Conservation (phyloP, 768 basidiomycete genomes). For the Scleroderma citrinum region DNA sequence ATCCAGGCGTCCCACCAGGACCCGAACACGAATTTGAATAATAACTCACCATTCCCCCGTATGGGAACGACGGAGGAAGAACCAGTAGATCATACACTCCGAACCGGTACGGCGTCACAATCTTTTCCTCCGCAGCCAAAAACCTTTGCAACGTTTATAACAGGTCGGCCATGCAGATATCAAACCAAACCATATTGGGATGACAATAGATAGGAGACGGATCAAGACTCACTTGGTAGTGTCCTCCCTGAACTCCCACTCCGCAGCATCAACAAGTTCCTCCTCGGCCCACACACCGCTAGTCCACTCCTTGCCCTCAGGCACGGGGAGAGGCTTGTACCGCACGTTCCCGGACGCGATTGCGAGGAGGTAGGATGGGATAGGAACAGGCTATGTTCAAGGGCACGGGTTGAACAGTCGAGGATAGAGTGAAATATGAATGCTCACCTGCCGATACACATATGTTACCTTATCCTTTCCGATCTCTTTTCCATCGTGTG, state of each 20-base stretch:
- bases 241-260: constrained; percentile 87
- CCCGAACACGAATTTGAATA: no score
- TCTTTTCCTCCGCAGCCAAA: constrained; percentile 61
- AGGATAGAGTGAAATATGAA: not conserved
- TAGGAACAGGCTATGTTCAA: constrained; percentile 61
- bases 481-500: constrained; percentile 67
- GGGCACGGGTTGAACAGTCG: no score
- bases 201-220: no score
- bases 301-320: constrained; percentile 66
- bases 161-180: no score
- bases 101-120: constrained; percentile 73
- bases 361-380: constrained; percentile 90
- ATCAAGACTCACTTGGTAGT: constrained; percentile 53
- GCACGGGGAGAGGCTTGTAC: constrained; percentile 59
- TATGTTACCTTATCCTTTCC: constrained; percentile 74
- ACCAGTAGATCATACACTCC: constrained; percentile 88
- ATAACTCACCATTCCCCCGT: constrained; percentile 70
- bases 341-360: constrained; percentile 81
- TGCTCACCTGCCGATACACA: constrained; percentile 70
- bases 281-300: constrained; percentile 93
- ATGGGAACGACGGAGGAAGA: constrained; percentile 88
- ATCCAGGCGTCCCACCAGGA: no score
- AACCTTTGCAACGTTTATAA: constrained; percentile 44
- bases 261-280: constrained; percentile 65
- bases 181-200: no score